Conservation (phyloP, 2,329 filamentous ascomycete species). For the Exophiala sideris region DNA sequence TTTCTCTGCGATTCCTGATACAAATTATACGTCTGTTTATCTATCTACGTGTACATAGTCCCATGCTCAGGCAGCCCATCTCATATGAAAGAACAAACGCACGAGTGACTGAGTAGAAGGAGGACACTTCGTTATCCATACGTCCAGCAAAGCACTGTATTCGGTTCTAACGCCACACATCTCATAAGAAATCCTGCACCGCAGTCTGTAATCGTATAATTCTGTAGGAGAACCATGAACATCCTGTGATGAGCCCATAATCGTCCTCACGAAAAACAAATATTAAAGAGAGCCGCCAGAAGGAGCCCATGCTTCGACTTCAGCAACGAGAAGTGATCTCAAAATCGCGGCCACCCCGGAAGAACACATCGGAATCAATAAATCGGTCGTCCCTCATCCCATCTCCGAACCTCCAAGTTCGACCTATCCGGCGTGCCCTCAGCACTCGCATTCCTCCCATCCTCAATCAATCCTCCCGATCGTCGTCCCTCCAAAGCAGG, state of each 20-base stretch:
- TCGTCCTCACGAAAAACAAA: no score
- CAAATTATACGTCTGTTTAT: no score
- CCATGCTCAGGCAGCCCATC: no score
- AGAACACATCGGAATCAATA: conserved; percentile 31
- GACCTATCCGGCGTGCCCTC: conserved; percentile 29
- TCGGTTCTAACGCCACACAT: no score
- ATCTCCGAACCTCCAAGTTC: conserved; percentile 29
- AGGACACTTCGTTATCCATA: not conserved
- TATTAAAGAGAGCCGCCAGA: not conserved
- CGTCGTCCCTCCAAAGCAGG: conserved; percentile 27
- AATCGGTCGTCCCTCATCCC: conserved; percentile 43
- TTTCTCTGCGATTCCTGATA: no score
- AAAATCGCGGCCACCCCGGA: not conserved
- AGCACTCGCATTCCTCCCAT: conserved; percentile 20
- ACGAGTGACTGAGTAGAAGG: not conserved
- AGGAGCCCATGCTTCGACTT: not conserved
- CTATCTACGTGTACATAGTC: no score
- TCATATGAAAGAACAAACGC: no score
- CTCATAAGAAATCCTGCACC: no score
- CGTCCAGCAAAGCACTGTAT: no score
- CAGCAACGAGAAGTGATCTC: not conserved
- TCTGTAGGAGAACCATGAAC: no score
- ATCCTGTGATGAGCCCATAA: no score
- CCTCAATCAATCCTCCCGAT: conserved; percentile 29
- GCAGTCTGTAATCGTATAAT: no score